Evolutionary conservation across 2,329 filamentous ascomycete species (phyloP), one percentile per base, ranked within the genome.

Genomic region (Graphilbum fragrans): DNA sequence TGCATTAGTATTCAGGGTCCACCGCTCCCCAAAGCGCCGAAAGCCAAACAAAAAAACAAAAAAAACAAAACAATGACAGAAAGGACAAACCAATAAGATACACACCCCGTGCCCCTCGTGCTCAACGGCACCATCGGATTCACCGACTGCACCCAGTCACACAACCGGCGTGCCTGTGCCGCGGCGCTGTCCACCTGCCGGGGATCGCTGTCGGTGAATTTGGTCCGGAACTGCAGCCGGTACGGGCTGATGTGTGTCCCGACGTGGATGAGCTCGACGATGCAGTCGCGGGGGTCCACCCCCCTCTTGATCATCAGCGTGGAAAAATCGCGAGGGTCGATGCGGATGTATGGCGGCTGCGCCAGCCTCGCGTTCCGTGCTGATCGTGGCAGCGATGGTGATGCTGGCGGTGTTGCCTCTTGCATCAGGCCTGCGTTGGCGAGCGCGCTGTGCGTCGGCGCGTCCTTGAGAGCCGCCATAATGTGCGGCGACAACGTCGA

Each of bases 151-250:
- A 51, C 33, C 42, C 50, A 45, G 16, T 45, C 35, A 19, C 52
- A 53, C 22, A 54, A 48, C 23, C 45, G 22, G 18, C 50, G 37
- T 3, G 51, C 52, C 29, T 54, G 53, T 10, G 52, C 42, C 17
- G 40, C 23, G 2, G 52, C 53, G 11, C 33, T 45, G 43, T 47
- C 46, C 17, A 38, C 16, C 11, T 33, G 21, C 38, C 35, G 43
- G 41, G 36, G 40, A 8, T 18, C 16, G 32, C 32, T 6, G n/a
- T 12, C n/a, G 17, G 4, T 4, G 17, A 6, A 12, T 8, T 14
- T 18, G 5, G 33, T 35, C 11, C 18, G 6, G 18, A 35, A 35
- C 11, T 20, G 3, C 18, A 35, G 16, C 6, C 17, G 18, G 8
- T 31, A 4, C 6, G 29, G 18, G 33, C 10, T 8, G 33, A 4